A percentile compares a stretch with the other conserved stretches of the same genome.
These are phyloP conservation scores for Crucihimalaya himalaica DNA, from an alignment of 345 rosid genomes.

Conservation along the genomic window DNA sequence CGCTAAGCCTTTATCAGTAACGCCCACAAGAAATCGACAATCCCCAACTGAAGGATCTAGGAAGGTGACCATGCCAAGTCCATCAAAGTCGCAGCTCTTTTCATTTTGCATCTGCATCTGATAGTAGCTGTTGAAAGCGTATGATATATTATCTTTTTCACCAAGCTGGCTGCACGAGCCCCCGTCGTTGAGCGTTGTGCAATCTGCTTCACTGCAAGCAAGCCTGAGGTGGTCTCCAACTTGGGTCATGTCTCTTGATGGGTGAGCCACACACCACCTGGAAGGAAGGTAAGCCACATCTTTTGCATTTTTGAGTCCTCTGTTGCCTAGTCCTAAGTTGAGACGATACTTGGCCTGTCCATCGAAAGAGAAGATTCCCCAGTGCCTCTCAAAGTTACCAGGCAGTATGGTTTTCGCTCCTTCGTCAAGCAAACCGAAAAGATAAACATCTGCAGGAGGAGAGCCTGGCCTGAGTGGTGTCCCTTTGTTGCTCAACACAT, in stretches of 20 bases:
- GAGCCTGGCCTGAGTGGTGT: constrained; percentile 85
- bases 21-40: constrained; percentile 91
- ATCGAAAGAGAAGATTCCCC: constrained; percentile 97
- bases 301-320: constrained; percentile 63
- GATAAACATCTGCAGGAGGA: constrained; percentile 81
- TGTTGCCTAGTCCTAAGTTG: constrained; percentile 76
- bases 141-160: constrained; percentile 80
- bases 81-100: constrained; percentile 84
- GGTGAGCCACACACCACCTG: constrained; percentile 95
- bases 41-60: constrained; percentile 86
- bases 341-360: constrained; percentile 93
- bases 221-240: constrained; percentile 72
- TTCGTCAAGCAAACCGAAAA: constrained; percentile 89
- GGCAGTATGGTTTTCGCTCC: constrained; percentile 84
- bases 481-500: constrained; percentile 70
- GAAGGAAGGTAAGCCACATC: constrained; percentile 81
- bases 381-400: constrained; percentile 92
- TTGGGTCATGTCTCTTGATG: constrained; percentile 59
- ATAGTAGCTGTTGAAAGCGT: constrained; percentile 95
- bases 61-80: constrained; percentile 87
- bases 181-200: constrained; percentile 83
- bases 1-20: constrained; percentile 50
- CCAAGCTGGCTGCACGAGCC: constrained; percentile 90
- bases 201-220: constrained; percentile 85
- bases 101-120: constrained; percentile 82